Evolutionary conservation across 805 yeast species (phyloP), one percentile per base, ranked within the genome.

Genomic region (Wickerhamomyces mucosus): DNA sequence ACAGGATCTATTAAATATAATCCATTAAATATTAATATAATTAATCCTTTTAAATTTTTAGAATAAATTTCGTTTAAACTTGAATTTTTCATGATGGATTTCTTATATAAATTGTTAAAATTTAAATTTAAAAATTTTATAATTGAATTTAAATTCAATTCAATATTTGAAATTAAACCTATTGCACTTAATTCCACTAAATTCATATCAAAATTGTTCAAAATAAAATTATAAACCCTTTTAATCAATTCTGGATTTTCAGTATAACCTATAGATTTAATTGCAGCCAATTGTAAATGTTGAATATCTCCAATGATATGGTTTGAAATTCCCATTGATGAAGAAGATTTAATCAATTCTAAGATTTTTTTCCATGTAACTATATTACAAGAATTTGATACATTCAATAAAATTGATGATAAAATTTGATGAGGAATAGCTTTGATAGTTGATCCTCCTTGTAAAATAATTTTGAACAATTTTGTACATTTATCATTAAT

Each of bases 321-420:
- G 35, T 56, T 48, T 9, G 54, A 55, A 9, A 58, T 56, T n/a
- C n/a, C n/a, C 5, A 72, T 64, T 3, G 62, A 61, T 27, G 65
- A 59, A 6, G 76, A 61, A 35, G 64, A 63, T 39, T 72, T 73
- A 10, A 66, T 69, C 14, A 77, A 48, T 20, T 70, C 72, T 21
- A 67, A 53, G 6, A 76, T 54, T 41, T 69, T 75, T 50, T 78
- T 78, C 65, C 76, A 78, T 22, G 72, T 75, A 40, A 71, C 53
- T 9, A 48, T 42, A 15, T 46, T 68, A 22, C 56, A 55, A 26
- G 54, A 52, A 18, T 54, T 48, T 21, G 73, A 55, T 4, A 62
- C 51, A 9, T 66, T 52, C 10, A 63, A 56, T 31, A 77, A 53
- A 6, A 65, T 55, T 18, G 70, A 56, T 7, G 62, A 53, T 13